phyloP scores from a whole-genome alignment of 2,329 filamentous ascomycete species.

The Orbilia oligospora region DNA sequence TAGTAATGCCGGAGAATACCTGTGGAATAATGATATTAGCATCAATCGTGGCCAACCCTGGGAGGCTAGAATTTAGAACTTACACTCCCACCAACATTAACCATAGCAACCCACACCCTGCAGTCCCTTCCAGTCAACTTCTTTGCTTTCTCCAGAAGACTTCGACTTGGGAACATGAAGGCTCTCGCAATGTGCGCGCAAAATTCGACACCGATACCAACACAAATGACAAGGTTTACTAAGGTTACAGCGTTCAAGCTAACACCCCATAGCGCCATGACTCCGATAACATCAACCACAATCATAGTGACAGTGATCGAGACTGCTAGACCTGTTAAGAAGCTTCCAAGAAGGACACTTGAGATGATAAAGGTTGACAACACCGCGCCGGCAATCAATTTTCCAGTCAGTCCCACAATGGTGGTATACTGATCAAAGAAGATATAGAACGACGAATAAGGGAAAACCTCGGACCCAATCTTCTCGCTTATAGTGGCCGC shows the following conservation, averaged over 20 bases:
- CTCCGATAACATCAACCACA: slow-evolving; percentile 91
- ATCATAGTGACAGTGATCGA: slow-evolving; percentile 93
- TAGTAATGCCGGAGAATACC: slow-evolving; percentile 92
- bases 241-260: slow-evolving; percentile 95
- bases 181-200: slow-evolving; percentile 96
- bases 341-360: slow-evolving; percentile 83
- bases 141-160: slow-evolving; percentile 84
- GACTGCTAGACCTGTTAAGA: slow-evolving; percentile 84
- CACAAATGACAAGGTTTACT: slow-evolving; percentile 96
- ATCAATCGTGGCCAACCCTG: background rate
- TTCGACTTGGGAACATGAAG: slow-evolving; percentile 90
- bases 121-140: slow-evolving; percentile 86
- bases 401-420: slow-evolving; percentile 84
- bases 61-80: slow-evolving; percentile 27
- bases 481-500: slow-evolving; percentile 79
- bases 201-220: slow-evolving; percentile 96
- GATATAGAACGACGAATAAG: slow-evolving; percentile 97
- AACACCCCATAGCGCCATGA: slow-evolving; percentile 90
- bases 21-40: slow-evolving; percentile 24
- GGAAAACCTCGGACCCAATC: slow-evolving; percentile 87
- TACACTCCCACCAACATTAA: slow-evolving; percentile 90
- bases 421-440: slow-evolving; percentile 97
- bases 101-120: slow-evolving; percentile 90
- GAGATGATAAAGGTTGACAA: slow-evolving; percentile 87
- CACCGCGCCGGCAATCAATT: slow-evolving; percentile 84